A percentile compares a stretch with the other conserved stretches of the same genome.
phyloP scores from a whole-genome alignment of 352 stramenopile species.

The Globisporangium apiculatum region DNA sequence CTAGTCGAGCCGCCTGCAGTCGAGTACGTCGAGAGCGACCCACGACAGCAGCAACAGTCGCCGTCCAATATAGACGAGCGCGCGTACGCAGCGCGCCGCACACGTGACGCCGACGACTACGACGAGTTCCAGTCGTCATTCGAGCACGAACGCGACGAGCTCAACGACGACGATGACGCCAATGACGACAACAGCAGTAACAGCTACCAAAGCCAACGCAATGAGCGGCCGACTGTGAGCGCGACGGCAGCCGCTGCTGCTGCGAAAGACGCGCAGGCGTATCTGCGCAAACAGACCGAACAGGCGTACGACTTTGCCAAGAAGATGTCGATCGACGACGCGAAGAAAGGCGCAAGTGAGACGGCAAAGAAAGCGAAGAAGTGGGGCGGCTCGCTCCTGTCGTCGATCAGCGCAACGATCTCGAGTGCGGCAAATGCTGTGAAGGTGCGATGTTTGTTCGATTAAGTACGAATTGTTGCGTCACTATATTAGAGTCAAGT shows the following conservation, averaged over 20 bases:
- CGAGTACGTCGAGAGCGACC: slow-evolving; percentile 21
- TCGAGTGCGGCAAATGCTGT: slow-evolving; percentile 46
- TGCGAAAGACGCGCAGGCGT: slow-evolving; percentile 50
- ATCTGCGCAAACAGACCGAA: slow-evolving; percentile 78
- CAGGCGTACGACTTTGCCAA: slow-evolving; percentile 85
- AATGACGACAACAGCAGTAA: slow-evolving; percentile 9
- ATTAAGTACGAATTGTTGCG: too few species aligned
- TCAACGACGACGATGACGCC: background rate
- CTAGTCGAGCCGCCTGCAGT: slow-evolving; percentile 35
- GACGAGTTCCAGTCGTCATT: slow-evolving; percentile 50
- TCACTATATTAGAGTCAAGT: too few species aligned
- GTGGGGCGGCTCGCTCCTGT: slow-evolving; percentile 75
- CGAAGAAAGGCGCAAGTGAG: slow-evolving; percentile 71
- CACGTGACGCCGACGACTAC: slow-evolving; percentile 32
- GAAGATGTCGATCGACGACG: slow-evolving; percentile 84
- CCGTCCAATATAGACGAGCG: background rate
- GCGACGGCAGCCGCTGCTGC: slow-evolving; percentile 18
- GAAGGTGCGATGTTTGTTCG: slow-evolving; percentile 28
- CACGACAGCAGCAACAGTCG: background rate
- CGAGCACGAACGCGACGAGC: slow-evolving; percentile 22
- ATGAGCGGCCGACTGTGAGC: slow-evolving; percentile 23
- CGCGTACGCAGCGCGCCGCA: slow-evolving; percentile 6
- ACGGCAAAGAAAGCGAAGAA: slow-evolving; percentile 87
- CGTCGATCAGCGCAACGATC: slow-evolving; percentile 70
- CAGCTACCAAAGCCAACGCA: slow-evolving; percentile 10